Percentiles rank a stretch among this genome's conserved stretches.
phyloP scores from a whole-genome alignment of 2,329 filamentous ascomycete genomes.

The Tolypocladium sp. region DNA sequence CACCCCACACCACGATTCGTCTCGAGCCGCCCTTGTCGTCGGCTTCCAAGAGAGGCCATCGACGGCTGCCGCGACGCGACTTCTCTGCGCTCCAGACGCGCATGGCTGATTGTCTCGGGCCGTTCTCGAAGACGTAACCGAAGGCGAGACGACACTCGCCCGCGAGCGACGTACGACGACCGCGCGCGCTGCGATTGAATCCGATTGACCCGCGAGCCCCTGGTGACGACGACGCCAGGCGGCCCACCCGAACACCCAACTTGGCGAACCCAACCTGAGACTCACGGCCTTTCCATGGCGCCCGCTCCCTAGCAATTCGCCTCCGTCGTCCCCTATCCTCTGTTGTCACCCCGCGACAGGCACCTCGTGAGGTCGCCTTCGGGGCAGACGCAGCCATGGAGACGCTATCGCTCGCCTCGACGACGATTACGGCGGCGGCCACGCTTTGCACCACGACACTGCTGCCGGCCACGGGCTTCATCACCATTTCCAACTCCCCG shows the following conservation, averaged over 20 bases:
- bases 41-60: background rate
- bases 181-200: background rate
- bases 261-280: background rate
- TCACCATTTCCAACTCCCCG: constrained; percentile 41
- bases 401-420: constrained; percentile 7
- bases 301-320: background rate
- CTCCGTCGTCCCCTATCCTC: constrained; percentile 5
- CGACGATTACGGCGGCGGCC: constrained; percentile 18
- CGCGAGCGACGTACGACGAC: background rate
- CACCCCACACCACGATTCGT: background rate
- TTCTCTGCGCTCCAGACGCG: background rate
- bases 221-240: too few species aligned
- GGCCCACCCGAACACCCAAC: too few species aligned
- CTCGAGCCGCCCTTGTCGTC: background rate
- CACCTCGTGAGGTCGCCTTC: constrained; percentile 2
- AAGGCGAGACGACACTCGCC: background rate
- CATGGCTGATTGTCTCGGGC: background rate
- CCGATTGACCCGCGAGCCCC: background rate
- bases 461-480: constrained; percentile 33
- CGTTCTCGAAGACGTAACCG: background rate
- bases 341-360: constrained; percentile 17
- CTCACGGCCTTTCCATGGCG: background rate
- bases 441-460: constrained; percentile 30
- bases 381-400: constrained; percentile 1
- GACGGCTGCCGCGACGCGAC: background rate